Evolutionary conservation across 2,329 filamentous ascomycete species (phyloP).

Genomic region (Trichoderma guizhouense): DNA sequence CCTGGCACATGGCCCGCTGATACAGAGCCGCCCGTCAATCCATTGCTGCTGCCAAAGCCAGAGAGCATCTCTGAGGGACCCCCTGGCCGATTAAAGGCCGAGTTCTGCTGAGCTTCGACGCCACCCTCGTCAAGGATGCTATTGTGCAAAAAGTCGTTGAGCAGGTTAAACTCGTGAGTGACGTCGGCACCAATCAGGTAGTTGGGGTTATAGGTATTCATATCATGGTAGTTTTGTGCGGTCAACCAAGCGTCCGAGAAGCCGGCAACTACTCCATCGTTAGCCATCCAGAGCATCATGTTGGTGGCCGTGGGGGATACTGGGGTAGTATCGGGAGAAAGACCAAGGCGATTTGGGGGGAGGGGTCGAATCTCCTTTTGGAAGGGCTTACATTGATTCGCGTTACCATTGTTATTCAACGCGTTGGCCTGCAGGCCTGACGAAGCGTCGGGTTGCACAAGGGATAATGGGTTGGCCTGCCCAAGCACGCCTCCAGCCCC

Average conservation of each 20-base stretch:
- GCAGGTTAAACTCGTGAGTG: slow-evolving; percentile 91
- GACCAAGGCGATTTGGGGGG: background rate
- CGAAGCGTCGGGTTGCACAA: slow-evolving; percentile 69
- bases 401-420: slow-evolving; percentile 53
- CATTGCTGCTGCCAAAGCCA: slow-evolving; percentile 43
- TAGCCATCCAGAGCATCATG: slow-evolving; percentile 18
- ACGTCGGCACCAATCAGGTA: slow-evolving; percentile 94
- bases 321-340: background rate
- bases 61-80: slow-evolving; percentile 48
- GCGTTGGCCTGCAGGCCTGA: slow-evolving; percentile 63
- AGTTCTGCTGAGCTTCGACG: slow-evolving; percentile 54
- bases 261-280: slow-evolving; percentile 58
- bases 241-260: slow-evolving; percentile 80
- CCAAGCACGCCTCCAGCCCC: slow-evolving; percentile 42
- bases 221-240: slow-evolving; percentile 83
- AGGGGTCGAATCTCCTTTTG: background rate
- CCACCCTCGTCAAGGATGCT: slow-evolving; percentile 83
- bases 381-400: slow-evolving; percentile 68
- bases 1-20: slow-evolving; percentile 27
- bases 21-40: slow-evolving; percentile 25
- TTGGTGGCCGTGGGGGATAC: background rate
- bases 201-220: slow-evolving; percentile 88
- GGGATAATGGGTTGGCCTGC: slow-evolving; percentile 56
- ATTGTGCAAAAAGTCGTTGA: slow-evolving; percentile 94
- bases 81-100: slow-evolving; percentile 38